These are phyloP conservation scores for Phytophthora brassicae DNA, from an alignment of 352 stramenopile genomes.

Conservation along the genomic window DNA sequence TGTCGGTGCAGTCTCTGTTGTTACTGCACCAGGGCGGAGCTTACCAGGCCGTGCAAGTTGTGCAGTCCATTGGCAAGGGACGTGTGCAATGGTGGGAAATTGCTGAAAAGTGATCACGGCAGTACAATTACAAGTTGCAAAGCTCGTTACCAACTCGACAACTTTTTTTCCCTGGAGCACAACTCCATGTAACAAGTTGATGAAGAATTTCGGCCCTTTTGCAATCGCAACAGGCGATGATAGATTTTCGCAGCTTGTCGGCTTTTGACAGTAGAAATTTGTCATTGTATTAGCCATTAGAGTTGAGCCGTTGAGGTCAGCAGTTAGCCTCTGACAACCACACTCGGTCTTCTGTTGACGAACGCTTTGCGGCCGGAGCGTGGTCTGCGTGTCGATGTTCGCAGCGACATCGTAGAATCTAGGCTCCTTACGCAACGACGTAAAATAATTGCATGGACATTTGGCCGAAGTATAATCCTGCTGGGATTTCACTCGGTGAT, in stretches of 20 bases:
- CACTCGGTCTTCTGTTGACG: conserved; percentile 60
- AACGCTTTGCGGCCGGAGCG: conserved; percentile 45
- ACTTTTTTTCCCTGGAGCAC: no score
- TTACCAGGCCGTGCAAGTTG: neutral
- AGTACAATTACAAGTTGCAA: no score
- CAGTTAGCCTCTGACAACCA: conserved; percentile 52
- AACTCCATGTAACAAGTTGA: no score
- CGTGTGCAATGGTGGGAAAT: conserved; percentile 9
- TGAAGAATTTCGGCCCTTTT: no score
- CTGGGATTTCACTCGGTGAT: conserved; percentile 42
- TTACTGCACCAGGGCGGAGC: conserved; percentile 3
- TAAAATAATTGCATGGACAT: conserved; percentile 78
- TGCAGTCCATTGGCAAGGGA: neutral
- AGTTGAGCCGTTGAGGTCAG: conserved; percentile 10
- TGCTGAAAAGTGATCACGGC: neutral
- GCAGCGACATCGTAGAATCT: conserved; percentile 78
- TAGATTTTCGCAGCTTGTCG: conserved; percentile 31
- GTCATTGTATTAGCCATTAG: conserved; percentile 9
- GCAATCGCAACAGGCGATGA: no score
- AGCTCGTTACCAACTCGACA: conserved; percentile 12
- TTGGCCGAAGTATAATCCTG: conserved; percentile 48
- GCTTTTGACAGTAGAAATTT: conserved; percentile 3
- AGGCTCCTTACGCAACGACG: conserved; percentile 77
- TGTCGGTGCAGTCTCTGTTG: conserved; percentile 10
- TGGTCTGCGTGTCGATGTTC: conserved; percentile 84